Conservation (phyloP, 768 basidiomycete species). For the Calvatia gigantea region DNA sequence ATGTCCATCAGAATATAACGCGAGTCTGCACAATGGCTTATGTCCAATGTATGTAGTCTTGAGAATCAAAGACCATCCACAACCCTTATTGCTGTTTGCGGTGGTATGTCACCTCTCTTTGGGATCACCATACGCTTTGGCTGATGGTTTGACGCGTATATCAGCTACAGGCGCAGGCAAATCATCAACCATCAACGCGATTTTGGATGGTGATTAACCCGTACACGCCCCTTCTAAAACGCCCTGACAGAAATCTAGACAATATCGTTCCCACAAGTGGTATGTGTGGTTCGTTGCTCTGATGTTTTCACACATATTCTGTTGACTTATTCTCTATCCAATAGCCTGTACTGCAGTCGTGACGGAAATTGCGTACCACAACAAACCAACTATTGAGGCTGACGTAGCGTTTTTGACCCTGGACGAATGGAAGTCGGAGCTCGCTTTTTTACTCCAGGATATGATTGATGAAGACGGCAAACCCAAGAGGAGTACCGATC, state of each 20-base stretch:
- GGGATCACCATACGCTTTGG: neutral
- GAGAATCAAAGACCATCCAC: constrained; percentile 46
- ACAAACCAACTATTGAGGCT: constrained; percentile 51
- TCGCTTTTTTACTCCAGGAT: constrained; percentile 52
- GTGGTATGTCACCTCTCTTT: constrained; percentile 33
- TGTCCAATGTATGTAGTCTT: constrained; percentile 35
- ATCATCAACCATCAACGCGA: constrained; percentile 57
- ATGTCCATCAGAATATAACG: neutral
- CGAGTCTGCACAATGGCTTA: neutral
- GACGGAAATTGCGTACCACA: constrained; percentile 57
- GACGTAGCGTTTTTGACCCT: constrained; percentile 57
- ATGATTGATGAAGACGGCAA: constrained; percentile 58
- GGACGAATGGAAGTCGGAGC: constrained; percentile 55
- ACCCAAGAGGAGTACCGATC: constrained; percentile 47
- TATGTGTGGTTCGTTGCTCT: constrained; percentile 46
- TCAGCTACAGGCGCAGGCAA: constrained; percentile 61
- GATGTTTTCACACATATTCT: neutral
- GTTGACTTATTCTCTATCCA: neutral
- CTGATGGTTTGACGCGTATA: neutral
- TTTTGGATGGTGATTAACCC: constrained; percentile 46
- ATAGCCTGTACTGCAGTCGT: constrained; percentile 66
- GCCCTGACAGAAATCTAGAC: constrained; percentile 29
- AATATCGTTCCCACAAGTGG: constrained; percentile 65
- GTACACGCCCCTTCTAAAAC: neutral
- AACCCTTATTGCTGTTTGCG: constrained; percentile 64